Base-by-base conservation (phyloP, 306 rosid genomes). In the Fragaria ananassa region DNA sequence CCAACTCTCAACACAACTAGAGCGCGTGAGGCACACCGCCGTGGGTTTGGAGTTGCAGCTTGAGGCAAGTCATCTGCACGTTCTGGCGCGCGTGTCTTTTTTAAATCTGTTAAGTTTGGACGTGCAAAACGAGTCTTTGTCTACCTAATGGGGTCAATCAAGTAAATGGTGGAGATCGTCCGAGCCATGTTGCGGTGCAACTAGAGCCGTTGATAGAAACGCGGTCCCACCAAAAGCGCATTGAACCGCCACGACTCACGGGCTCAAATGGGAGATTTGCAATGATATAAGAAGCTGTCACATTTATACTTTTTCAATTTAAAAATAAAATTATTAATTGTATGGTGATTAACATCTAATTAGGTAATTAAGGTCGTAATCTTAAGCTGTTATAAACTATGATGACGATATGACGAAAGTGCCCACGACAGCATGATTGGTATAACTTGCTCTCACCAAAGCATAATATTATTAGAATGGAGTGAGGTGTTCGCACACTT, bases 161-260 rank as follows among this genome's bases (percentile, higher is more conserved):
- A 62, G n/a, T 0, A 0, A 4, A 70, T 47, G 74, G 83, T 74
- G 8, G 0, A 12, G 78, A 70, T 65, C 44, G 1, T 2, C 3
- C 50, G 51, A 70, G 37, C 5, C 35, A 44, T 4, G 54, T 11
- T 6, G 78, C 82, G 72, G 82, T 74, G 84, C 84, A 70, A 35
- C 41, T 6, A 10, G 8, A 49, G 10, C 78, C 85, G 80, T 69
- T 1, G 69, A 25, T 35, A 15, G 1, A 10, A 12, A 13, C 25
- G 2, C 3, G 3, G 46, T 61, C 23, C 45, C 2, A 74, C 10
- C 70, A 35, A 74, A 74, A 31, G 78, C 3, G 58, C 46, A 44
- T 15, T 41, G 25, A 7, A 44, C 78, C 60, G 78, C 78, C 78
- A 25, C 47, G 70, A 74, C 78, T 60, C 17, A 27, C 78, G 70